phyloP scores from a whole-genome alignment of 2,329 filamentous ascomycete genomes.

The Chaetomium sp. region DNA sequence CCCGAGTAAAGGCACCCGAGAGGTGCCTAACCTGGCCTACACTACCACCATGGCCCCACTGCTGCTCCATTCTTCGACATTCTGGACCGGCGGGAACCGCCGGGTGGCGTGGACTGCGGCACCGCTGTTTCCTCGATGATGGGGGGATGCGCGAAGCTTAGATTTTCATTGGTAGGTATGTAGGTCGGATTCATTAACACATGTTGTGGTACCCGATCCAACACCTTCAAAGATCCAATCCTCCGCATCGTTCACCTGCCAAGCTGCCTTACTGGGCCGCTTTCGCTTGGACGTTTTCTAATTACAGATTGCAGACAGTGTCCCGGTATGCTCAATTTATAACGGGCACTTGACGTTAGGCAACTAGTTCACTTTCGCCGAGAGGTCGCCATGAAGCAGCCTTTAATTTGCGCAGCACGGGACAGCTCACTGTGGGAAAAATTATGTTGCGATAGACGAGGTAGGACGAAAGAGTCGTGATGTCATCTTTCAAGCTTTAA shows the following conservation, averaged over 20 bases:
- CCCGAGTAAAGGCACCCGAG: too few species aligned
- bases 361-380: too few species aligned
- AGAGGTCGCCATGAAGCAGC: background rate
- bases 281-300: background rate
- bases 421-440: background rate
- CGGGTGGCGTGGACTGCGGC: conserved; percentile 8
- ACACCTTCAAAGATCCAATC: background rate
- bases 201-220: background rate
- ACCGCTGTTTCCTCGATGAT: background rate
- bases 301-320: background rate
- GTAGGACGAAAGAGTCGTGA: background rate
- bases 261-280: background rate
- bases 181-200: conserved; percentile 5
- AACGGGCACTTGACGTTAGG: background rate
- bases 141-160: conserved; percentile 1
- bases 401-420: background rate
- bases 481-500: background rate
- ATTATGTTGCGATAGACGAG: background rate
- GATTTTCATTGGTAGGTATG: conserved; percentile 6
- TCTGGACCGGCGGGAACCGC: too few species aligned
- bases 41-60: too few species aligned
- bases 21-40: too few species aligned
- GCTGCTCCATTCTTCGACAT: conserved; percentile 9
- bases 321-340: background rate
- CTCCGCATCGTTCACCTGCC: background rate